phyloP scores from a whole-genome alignment of 2,329 filamentous ascomycete species.

The Aspergillus tubingensis region DNA sequence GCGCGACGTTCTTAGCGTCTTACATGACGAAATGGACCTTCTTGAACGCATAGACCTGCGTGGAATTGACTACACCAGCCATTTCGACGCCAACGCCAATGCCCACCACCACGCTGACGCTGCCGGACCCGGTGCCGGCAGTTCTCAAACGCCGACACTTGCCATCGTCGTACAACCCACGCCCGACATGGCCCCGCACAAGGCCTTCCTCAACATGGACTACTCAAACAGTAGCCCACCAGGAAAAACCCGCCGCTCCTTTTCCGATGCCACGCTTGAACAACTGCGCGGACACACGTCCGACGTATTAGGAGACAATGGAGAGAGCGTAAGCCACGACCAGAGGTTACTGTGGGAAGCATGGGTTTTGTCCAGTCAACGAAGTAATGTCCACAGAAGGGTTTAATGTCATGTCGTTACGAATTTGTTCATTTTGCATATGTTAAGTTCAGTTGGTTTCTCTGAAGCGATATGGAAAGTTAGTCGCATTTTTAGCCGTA shows the following conservation, averaged over 20 bases:
- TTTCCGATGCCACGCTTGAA: constrained; percentile 23
- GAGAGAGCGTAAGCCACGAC: constrained; percentile 32
- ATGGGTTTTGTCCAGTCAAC: constrained; percentile 37
- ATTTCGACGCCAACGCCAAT: constrained; percentile 49
- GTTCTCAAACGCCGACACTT: constrained; percentile 16
- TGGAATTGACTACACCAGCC: constrained; percentile 60
- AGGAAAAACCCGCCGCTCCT: constrained; percentile 9
- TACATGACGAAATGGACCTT: constrained; percentile 58
- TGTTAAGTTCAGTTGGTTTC: background rate
- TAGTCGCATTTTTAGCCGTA: background rate
- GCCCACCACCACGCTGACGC: background rate
- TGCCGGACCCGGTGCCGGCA: constrained; percentile 10
- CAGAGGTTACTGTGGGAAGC: constrained; percentile 42
- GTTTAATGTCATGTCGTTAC: constrained; percentile 3
- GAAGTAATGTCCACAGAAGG: constrained; percentile 13
- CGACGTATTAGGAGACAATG: constrained; percentile 42
- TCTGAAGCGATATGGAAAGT: background rate
- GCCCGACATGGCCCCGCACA: constrained; percentile 14
- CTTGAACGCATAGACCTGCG: constrained; percentile 66
- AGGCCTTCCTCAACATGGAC: constrained; percentile 20
- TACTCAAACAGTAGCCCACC: constrained; percentile 4
- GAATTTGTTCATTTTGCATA: background rate
- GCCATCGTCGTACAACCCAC: constrained; percentile 23
- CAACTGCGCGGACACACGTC: constrained; percentile 29
- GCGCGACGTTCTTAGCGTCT: constrained; percentile 60